Percentiles rank a stretch among this genome's conserved stretches.
Evolutionary conservation across 306 rosid genomes (phyloP).

Genomic region (Albizia julibrissin): DNA sequence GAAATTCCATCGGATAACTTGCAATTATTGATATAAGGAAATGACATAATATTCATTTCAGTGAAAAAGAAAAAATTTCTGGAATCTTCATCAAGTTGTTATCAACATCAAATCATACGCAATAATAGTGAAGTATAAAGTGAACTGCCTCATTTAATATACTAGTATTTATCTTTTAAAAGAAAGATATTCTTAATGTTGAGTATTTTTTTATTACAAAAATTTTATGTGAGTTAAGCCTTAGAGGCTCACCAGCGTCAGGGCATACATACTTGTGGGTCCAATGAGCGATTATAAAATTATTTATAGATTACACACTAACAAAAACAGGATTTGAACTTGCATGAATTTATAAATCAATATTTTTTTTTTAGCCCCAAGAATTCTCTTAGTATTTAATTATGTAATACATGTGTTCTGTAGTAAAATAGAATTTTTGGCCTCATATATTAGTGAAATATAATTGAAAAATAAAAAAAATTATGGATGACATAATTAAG

Average conservation of each 20-base stretch:
- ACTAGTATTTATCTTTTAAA: background rate
- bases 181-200: constrained; percentile 33
- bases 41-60: constrained; percentile 45
- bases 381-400: background rate
- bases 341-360: background rate
- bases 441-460: background rate
- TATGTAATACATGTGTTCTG: background rate
- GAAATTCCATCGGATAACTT: constrained; percentile 7
- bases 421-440: too few species aligned
- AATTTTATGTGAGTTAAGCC: too few species aligned
- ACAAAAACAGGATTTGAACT: too few species aligned
- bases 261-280: too few species aligned
- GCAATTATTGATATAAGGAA: constrained; percentile 43
- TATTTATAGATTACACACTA: too few species aligned
- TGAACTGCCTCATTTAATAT: constrained; percentile 28
- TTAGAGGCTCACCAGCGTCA: too few species aligned
- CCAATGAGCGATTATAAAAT: too few species aligned
- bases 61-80: constrained; percentile 7
- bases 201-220: constrained; percentile 1
- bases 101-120: constrained; percentile 38
- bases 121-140: constrained; percentile 42
- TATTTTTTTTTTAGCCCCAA: background rate
- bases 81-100: constrained; percentile 32
- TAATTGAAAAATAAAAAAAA: too few species aligned
- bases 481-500: background rate